Conservation (phyloP, 345 rosid species). For the Eutrema japonicum region DNA sequence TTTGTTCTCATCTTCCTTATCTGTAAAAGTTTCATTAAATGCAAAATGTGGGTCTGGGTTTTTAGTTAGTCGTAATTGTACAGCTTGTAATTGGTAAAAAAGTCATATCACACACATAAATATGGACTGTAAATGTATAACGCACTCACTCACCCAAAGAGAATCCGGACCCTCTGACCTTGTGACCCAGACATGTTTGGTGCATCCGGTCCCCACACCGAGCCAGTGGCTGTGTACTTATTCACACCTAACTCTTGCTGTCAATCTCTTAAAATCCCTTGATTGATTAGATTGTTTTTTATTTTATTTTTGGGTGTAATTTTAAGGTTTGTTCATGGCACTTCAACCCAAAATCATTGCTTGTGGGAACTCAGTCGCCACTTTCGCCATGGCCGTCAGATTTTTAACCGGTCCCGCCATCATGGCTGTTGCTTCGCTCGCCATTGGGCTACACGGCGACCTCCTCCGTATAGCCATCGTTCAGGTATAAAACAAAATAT, state of each 20-base stretch:
- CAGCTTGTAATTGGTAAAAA: constrained; percentile 41
- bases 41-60: constrained; percentile 27
- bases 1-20: constrained; percentile 3
- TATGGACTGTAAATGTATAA: constrained; percentile 23
- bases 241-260: constrained; percentile 31
- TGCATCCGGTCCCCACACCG: constrained; percentile 46
- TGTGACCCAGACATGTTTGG: constrained; percentile 44
- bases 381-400: constrained; percentile 90
- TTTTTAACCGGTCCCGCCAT: constrained; percentile 93
- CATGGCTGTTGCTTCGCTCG: constrained; percentile 88
- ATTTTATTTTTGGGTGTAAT: background rate
- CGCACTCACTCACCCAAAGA: constrained; percentile 38
- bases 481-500: constrained; percentile 56
- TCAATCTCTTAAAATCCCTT: constrained; percentile 1
- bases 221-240: constrained; percentile 25
- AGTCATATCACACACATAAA: constrained; percentile 3
- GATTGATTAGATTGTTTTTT: background rate
- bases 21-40: constrained; percentile 34
- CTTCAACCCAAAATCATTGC: constrained; percentile 98
- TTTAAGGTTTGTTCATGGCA: constrained; percentile 94
- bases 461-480: constrained; percentile 91
- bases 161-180: constrained; percentile 36
- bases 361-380: constrained; percentile 85
- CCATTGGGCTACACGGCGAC: constrained; percentile 77
- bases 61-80: constrained; percentile 33